These are phyloP conservation scores for Candida saitoana DNA, from an alignment of 805 yeast genomes.

Conservation along the genomic window DNA sequence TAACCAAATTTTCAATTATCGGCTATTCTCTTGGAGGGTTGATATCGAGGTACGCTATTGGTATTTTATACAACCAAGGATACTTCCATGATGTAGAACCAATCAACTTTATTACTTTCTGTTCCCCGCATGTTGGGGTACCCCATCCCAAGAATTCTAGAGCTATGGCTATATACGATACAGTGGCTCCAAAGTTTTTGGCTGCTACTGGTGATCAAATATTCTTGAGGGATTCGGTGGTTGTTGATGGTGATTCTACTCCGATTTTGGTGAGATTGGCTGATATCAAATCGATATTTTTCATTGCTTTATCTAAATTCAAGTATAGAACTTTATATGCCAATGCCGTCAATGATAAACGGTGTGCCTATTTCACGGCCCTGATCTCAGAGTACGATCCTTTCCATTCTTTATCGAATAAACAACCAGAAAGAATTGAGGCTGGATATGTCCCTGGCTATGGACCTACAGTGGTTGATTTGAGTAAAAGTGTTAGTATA, in stretches of 20 bases:
- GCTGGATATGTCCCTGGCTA: slow-evolving; percentile 47
- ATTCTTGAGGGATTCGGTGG: slow-evolving; percentile 47
- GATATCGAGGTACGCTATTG: slow-evolving; percentile 38
- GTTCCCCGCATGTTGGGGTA: slow-evolving; percentile 66
- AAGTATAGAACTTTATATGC: slow-evolving; percentile 59
- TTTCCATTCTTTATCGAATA: slow-evolving; percentile 46
- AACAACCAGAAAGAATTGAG: slow-evolving; percentile 23
- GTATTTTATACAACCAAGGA: slow-evolving; percentile 49
- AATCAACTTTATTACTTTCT: slow-evolving; percentile 48
- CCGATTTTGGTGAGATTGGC: slow-evolving; percentile 71
- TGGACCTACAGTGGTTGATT: slow-evolving; percentile 55
- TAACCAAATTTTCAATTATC: slow-evolving; percentile 33
- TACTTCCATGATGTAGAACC: slow-evolving; percentile 55
- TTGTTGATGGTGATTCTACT: slow-evolving; percentile 8
- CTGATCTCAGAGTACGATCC: slow-evolving; percentile 65
- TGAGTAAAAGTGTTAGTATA: slow-evolving; percentile 37
- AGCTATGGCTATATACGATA: slow-evolving; percentile 46
- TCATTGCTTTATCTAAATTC: slow-evolving; percentile 52
- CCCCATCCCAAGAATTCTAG: slow-evolving; percentile 44
- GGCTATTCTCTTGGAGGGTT: slow-evolving; percentile 44
- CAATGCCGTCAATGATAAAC: slow-evolving; percentile 72
- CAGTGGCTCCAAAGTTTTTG: slow-evolving; percentile 57
- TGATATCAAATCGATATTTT: slow-evolving; percentile 55
- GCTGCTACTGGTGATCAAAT: slow-evolving; percentile 74
- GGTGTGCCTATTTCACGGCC: slow-evolving; percentile 82